Base-by-base conservation (phyloP, 345 rosid species). In the thale cress (Arabidopsis thaliana) region DNA sequence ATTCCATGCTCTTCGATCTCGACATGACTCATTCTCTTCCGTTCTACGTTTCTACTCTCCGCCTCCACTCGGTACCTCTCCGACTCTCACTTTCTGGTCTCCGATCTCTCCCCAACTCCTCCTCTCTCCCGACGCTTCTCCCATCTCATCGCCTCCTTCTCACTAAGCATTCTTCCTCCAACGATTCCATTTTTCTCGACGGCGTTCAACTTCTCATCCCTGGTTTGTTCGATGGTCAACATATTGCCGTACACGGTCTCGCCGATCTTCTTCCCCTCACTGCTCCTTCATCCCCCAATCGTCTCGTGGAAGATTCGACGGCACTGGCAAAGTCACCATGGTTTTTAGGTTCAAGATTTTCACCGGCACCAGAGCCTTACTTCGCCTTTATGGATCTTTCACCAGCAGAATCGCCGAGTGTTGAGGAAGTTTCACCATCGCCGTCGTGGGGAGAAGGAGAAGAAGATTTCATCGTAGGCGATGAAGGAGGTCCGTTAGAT, bases 231-330 rank as follows among this genome's bases (percentile, higher is more conserved):
- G 80, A 81, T 49, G 72, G 84, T 59, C 59, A 41, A 23, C 49
- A 83, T 59, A 56, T 85, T 16, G 80, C 86, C 4, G 85, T 83
- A 3, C 84, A 85, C 12, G 86, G 84, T 12, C 79, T 85, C 48
- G 74, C 73, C 2, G 82, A 75, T 52, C 41, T 78, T 36, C 73
- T 78, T 38, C 25, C 78, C 6, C 65, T 78, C 40, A 52, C 57
- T 1, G 5, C 25, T 3, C 13, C 60, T 38, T 2, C 60, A 46
- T 37, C 69, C 70, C 40, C 76, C 40, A 71, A 51, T 40, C 71
- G 65, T 55, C 75, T 68, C 41, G 68, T 28, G 20, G 71, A 24
- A 10, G 77, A 71, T 48, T 41, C 81, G 24, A 48, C 76, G 68
- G 77, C 32, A 28, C 32, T 28, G 4, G 32, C 62, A 3, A 72